Base-by-base conservation (phyloP, 1,284 basidiomycete genomes). In the Sporisorium iseilematis-ciliati region DNA sequence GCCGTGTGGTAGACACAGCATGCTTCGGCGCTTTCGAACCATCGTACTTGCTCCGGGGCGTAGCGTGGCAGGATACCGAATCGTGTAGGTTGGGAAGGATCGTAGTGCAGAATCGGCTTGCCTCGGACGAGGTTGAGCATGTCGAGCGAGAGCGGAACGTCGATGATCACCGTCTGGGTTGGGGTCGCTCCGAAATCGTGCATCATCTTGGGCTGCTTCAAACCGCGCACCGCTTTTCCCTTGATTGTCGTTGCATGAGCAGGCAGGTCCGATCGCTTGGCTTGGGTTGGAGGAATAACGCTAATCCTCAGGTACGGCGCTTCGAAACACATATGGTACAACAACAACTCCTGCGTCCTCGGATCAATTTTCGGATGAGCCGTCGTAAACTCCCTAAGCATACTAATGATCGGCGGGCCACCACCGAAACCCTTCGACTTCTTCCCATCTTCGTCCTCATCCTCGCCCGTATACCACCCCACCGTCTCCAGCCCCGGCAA, bases 1-100 rank as follows among this genome's bases (percentile, higher is more conserved):
- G 87, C 88, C 2, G 87, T 88, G 78, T 88, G 88, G 73, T 88
- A 88, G 49, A 88, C 87, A 64, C 87, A 84, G 60, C 87, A 87
- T 0, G 87, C 85, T 50, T 87, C 84, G 5, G 77, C 55, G 52
- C 85, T 85, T 45, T 82, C 83, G 68, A 86, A 87, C 78, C 87
- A 86, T 6, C 79, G 76, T 0, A 87, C 82, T 20, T 69, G 45
- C 12, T 80, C 78, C 0, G 85, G 82, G 12, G 80, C 74, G 45
- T 86, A 80, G 0, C 88, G 84, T 5, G 88, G 87, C 51, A 88
- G 81, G 38, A 88, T 78, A 42, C 87, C 86, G 56, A 88, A 88
- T 21, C 88, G 85, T 12, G 85, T 86, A 0, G 84, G 83, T 1
- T 86, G 72, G 0, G 69, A 50, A 0, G 85, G 86, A 62, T 87